phyloP scores from a whole-genome alignment of 768 basidiomycete species.

The Macrolepiota albuminosa region DNA sequence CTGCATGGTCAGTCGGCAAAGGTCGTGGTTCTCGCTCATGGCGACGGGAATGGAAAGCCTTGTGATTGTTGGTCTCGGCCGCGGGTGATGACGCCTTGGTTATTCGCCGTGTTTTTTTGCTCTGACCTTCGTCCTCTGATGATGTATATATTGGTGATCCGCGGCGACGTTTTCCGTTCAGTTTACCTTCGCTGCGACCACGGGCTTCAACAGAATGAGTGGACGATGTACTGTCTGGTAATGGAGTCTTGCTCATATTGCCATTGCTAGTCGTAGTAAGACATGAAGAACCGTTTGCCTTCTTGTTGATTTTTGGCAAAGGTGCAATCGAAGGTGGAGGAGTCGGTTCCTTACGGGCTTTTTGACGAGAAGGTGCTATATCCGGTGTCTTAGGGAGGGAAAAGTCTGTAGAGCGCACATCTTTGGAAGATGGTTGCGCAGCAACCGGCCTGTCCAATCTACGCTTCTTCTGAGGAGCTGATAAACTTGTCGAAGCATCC shows the following conservation, averaged over 20 bases:
- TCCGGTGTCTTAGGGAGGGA: constrained; percentile 34
- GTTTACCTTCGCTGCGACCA: constrained; percentile 15
- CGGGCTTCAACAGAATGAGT: constrained; percentile 12
- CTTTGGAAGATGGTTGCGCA: constrained; percentile 13
- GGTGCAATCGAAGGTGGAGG: constrained; percentile 16
- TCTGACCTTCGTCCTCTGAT: constrained; percentile 55
- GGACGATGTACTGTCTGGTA: constrained; percentile 16
- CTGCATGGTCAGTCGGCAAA: constrained; percentile 44
- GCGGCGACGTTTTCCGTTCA: constrained; percentile 38
- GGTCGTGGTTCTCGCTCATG: constrained; percentile 27
- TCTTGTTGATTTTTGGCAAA: constrained; percentile 19
- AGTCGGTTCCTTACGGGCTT: constrained; percentile 35
- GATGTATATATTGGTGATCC: constrained; percentile 63
- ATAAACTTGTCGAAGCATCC: constrained; percentile 16
- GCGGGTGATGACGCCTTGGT: constrained; percentile 17
- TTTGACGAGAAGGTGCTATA: constrained; percentile 23
- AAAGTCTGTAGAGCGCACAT: constrained; percentile 18
- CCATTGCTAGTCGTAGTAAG: neutral
- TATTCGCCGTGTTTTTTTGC: constrained; percentile 16
- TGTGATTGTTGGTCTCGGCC: constrained; percentile 16
- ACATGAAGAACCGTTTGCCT: constrained; percentile 4
- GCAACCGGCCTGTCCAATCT: constrained; percentile 29
- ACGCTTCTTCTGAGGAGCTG: constrained; percentile 33
- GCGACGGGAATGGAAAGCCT: constrained; percentile 23
- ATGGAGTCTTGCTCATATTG: constrained; percentile 8